These are phyloP conservation scores for Spathaspora sp. DNA, from an alignment of 805 yeast genomes.

Conservation along the genomic window DNA sequence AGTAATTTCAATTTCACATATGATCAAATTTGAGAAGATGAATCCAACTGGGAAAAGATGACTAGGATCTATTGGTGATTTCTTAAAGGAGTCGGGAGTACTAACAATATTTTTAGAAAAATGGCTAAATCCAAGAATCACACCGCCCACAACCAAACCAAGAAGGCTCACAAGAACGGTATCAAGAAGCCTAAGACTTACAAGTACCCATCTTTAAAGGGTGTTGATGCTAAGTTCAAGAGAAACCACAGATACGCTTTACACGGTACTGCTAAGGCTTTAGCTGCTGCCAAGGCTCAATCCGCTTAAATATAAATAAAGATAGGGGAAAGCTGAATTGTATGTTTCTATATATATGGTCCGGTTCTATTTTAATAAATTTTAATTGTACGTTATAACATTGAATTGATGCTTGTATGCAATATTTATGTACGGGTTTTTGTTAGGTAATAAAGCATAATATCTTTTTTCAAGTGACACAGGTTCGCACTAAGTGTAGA, in stretches of 20 bases:
- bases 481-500: neutral
- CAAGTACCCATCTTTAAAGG: conserved; percentile 98
- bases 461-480: neutral
- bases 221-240: conserved; percentile 98
- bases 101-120: conserved; percentile 25
- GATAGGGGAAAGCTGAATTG: neutral
- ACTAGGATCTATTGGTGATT: neutral
- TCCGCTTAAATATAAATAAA: conserved; percentile 24
- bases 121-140: conserved; percentile 99
- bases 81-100: neutral
- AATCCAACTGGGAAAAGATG: neutral
- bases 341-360: neutral
- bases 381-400: conserved; percentile 4
- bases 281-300: conserved; percentile 75
- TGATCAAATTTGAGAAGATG: too few relatives aligned
- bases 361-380: neutral
- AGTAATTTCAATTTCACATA: neutral
- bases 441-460: conserved; percentile 12
- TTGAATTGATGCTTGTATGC: neutral
- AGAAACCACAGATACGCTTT: conserved; percentile 99
- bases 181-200: conserved; percentile 98
- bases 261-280: conserved; percentile 94
- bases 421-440: conserved; percentile 11
- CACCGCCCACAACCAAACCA: conserved; percentile 99
- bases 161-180: conserved; percentile 99